phyloP scores from a whole-genome alignment of 1,139 yeast species.

The Meyerozyma guilliermondii region DNA sequence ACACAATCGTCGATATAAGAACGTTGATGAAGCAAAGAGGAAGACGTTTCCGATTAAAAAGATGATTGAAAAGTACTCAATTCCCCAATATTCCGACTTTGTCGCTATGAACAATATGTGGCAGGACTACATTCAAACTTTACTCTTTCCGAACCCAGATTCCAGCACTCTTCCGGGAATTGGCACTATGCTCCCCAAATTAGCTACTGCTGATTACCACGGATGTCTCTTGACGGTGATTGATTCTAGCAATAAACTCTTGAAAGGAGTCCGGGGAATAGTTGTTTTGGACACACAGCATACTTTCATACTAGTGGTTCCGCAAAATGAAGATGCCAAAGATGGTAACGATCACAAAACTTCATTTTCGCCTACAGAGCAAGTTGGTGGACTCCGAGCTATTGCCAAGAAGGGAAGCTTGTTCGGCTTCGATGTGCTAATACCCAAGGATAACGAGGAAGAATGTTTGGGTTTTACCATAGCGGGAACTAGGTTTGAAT shows the following conservation, averaged over 20 bases:
- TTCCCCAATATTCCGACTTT: conserved; percentile 54
- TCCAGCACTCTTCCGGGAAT: conserved; percentile 17
- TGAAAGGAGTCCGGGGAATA: conserved; percentile 69
- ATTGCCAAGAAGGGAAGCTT: conserved; percentile 58
- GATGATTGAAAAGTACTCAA: conserved; percentile 27
- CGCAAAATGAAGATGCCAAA: conserved; percentile 35
- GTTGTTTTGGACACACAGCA: conserved; percentile 86
- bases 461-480: conserved; percentile 55
- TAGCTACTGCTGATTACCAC: conserved; percentile 78
- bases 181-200: conserved; percentile 43
- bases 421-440: conserved; percentile 50
- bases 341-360: conserved; percentile 18
- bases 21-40: conserved; percentile 6
- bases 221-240: conserved; percentile 67
- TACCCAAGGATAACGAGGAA: conserved; percentile 20
- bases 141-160: conserved; percentile 33
- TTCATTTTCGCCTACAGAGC: conserved; percentile 23
- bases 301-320: conserved; percentile 61
- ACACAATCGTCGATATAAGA: conserved; percentile 14
- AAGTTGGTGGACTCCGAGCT: conserved; percentile 49
- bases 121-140: conserved; percentile 53
- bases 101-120: conserved; percentile 51
- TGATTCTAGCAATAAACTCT: conserved; percentile 51
- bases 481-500: conserved; percentile 74
- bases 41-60: conserved; percentile 23